Conservation (phyloP, 108 stramenopile species). For the Cyclotella cryptica region DNA sequence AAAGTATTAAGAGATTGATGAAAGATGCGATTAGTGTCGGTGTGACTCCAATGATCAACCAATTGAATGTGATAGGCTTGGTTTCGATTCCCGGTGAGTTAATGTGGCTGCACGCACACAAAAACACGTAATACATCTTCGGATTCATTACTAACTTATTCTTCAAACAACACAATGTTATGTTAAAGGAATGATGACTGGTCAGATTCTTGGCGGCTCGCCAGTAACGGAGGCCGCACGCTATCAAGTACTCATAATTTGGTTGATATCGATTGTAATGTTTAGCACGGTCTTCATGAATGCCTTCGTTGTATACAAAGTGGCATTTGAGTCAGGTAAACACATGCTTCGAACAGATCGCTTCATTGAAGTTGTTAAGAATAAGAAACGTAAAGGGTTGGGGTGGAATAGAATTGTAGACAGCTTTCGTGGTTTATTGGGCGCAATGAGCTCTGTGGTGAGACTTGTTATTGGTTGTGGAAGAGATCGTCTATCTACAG, state of each 20-base stretch:
- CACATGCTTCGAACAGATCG: conserved; percentile 52
- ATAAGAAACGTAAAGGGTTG: conserved; percentile 27
- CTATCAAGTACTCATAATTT: conserved; percentile 91
- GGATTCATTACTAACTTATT: too few species aligned
- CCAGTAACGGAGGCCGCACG: conserved; percentile 81
- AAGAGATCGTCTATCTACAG: neutral
- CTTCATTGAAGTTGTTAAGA: conserved; percentile 39
- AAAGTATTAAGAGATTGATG: conserved; percentile 57
- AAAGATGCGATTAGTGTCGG: conserved; percentile 60
- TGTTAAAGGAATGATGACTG: conserved; percentile 87
- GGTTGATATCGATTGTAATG: conserved; percentile 71
- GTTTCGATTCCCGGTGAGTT: conserved; percentile 82
- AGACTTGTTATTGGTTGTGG: conserved; percentile 18
- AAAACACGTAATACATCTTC: too few species aligned
- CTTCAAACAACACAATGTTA: neutral
- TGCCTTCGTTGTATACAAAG: conserved; percentile 52
- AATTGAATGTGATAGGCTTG: conserved; percentile 78
- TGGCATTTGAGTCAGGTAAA: conserved; percentile 65
- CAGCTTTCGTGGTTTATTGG: neutral
- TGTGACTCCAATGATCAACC: conserved; percentile 64
- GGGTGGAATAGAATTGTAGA: neutral
- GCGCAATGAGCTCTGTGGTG: neutral
- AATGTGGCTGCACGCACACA: neutral
- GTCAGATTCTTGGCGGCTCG: conserved; percentile 89
- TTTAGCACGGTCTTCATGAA: conserved; percentile 46